Percentiles rank a stretch among this genome's conserved stretches.
These are phyloP conservation scores for Stellera chamaejasme DNA, from an alignment of 345 rosid genomes.

Conservation along the genomic window DNA sequence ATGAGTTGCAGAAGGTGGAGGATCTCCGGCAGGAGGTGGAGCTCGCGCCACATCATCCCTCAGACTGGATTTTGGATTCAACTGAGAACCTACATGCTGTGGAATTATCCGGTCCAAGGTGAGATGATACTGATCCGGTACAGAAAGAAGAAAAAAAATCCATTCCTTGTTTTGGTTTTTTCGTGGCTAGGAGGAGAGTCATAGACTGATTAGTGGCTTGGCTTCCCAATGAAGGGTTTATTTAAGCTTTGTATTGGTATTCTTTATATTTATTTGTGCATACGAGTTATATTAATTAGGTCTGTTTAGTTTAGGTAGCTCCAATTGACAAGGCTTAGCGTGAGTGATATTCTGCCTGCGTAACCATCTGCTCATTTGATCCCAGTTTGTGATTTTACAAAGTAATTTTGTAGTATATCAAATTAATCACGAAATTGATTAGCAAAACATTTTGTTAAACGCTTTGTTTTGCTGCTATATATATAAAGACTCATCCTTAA, in stretches of 20 bases:
- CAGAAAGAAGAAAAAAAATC: slow-evolving; percentile 21
- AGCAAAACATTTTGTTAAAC: too few relatives aligned
- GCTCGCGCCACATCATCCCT: slow-evolving; percentile 24
- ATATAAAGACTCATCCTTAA: too few relatives aligned
- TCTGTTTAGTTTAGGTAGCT: slow-evolving; percentile 16
- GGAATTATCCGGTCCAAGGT: slow-evolving; percentile 86
- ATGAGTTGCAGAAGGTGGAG: slow-evolving; percentile 92
- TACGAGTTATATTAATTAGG: slow-evolving; percentile 18
- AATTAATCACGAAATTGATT: too few relatives aligned
- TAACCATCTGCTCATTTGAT: too few relatives aligned
- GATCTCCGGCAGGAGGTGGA: slow-evolving; percentile 37
- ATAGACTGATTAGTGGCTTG: slow-evolving; percentile 22
- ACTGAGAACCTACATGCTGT: slow-evolving; percentile 53
- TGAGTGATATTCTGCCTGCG: too few relatives aligned
- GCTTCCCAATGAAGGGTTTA: slow-evolving; percentile 18
- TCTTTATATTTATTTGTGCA: slow-evolving; percentile 51
- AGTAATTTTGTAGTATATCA: too few relatives aligned
- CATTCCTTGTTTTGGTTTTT: slow-evolving; percentile 4
- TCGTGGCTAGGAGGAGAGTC: slow-evolving; percentile 6
- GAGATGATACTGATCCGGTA: slow-evolving; percentile 18
- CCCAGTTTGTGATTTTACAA: background rate
- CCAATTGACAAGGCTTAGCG: too few relatives aligned
- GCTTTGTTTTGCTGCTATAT: too few relatives aligned
- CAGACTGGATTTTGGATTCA: slow-evolving; percentile 38
- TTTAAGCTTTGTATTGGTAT: slow-evolving; percentile 27